Evolutionary conservation across 495 filamentous ascomycete species (phyloP).

Genomic region (Trichocladium uniseriatum): DNA sequence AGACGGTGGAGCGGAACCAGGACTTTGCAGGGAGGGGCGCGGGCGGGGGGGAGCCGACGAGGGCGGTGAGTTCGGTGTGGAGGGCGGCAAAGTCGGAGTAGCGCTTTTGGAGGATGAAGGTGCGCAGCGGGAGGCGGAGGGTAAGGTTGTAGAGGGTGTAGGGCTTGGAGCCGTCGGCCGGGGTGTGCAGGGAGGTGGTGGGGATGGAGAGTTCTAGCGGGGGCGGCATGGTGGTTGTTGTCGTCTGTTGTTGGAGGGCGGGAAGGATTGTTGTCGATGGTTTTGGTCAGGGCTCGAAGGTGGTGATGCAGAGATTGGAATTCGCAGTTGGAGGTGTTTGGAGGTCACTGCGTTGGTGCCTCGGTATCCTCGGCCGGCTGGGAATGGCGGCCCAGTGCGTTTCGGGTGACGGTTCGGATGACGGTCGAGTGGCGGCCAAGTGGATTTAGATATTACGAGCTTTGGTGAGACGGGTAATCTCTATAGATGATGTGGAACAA

Average conservation of each 20-base stretch:
- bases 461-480: background rate
- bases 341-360: background rate
- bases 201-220: conserved; percentile 76
- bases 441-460: background rate
- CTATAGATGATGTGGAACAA: background rate
- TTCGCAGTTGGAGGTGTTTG: background rate
- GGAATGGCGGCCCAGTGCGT: background rate
- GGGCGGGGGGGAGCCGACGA: conserved; percentile 51
- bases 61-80: conserved; percentile 55
- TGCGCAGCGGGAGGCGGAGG: conserved; percentile 76
- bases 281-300: background rate
- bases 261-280: background rate
- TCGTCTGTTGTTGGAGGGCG: background rate
- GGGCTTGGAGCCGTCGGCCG: conserved; percentile 49
- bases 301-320: background rate
- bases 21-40: conserved; percentile 66
- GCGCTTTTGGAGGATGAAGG: conserved; percentile 80
- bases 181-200: conserved; percentile 51
- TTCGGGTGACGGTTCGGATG: conserved; percentile 2
- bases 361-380: no score
- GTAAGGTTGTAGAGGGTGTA: conserved; percentile 91
- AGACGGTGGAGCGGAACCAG: conserved; percentile 74
- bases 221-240: conserved; percentile 51
- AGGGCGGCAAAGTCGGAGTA: conserved; percentile 87
- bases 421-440: background rate